Base-by-base conservation (phyloP, 768 basidiomycete genomes). In the Multifurca ochricompacta region DNA sequence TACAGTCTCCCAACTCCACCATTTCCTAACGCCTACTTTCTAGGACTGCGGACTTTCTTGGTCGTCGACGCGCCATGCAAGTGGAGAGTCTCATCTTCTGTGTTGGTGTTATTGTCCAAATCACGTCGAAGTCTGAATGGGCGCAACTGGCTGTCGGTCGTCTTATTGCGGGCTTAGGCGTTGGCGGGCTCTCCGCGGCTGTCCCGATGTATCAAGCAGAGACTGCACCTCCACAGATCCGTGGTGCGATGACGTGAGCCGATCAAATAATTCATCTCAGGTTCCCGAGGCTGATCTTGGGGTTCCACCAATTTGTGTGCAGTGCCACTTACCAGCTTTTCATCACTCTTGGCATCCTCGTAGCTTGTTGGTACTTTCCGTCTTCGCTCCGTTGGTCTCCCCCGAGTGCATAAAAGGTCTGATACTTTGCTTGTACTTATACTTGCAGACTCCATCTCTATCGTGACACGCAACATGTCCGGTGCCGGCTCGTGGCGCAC, bases 281-380 rank as follows among this genome's bases (percentile, higher is more conserved):
- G 69, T 68, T 1, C 68, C 68, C 59, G 66, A 70, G 65, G 49
- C 45, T 31, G 47, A 46, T 14, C 19, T n/a, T n/a, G n/a, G n/a
- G n/a, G n/a, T n/a, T n/a, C n/a, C n/a, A n/a, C n/a, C n/a, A n/a
- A n/a, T n/a, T n/a, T n/a, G n/a, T 39, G 36, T 3, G 27, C 45
- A 55, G 59, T 60, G 78, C 78, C 3, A 78, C 78, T 4, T 79
- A 77, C 59, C 79, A 81, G 62, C 69, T 83, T 13, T 82, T 83
- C 68, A 84, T 85, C 61, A 85, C 84, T 0, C 73, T 82, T 56
- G 85, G 85, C 62, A 85, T 83, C 58, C 74, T 85, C 30, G 74
- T 83, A 37, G 80, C 83, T 31, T 83, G 77, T 79, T 59, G 44
- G 76, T 70, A 6, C 4, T 51, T 8, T 32, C 25, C 18, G 16